A percentile compares a stretch with the other conserved stretches of the same genome.
Conservation (phyloP, 2,329 filamentous ascomycete species). For the Daldinia sp. region DNA sequence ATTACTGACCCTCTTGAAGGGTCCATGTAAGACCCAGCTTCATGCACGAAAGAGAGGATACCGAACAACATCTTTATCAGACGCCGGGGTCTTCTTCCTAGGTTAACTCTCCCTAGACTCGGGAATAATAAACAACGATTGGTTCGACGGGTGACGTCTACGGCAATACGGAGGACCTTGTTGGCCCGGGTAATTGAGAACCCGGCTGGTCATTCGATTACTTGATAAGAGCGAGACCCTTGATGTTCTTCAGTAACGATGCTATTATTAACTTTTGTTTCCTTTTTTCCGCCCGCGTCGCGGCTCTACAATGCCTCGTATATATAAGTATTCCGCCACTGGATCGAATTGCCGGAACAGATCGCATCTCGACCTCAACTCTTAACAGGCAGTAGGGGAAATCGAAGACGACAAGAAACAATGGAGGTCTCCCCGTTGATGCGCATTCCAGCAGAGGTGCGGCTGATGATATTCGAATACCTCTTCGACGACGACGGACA, state of each 20-base stretch:
- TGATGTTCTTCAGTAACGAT: not conserved
- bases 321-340: not conserved
- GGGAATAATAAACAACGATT: not conserved
- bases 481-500: slow-evolving; percentile 54
- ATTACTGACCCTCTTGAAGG: not conserved
- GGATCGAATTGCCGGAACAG: not conserved
- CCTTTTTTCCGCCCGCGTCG: not conserved
- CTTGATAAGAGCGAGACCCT: not conserved
- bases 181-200: slow-evolving; percentile 30
- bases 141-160: not conserved
- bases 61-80: not conserved
- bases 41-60: not conserved
- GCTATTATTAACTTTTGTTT: slow-evolving; percentile 2
- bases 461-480: slow-evolving; percentile 54
- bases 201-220: slow-evolving; percentile 26
- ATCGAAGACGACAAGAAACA: not conserved
- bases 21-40: not conserved
- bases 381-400: not conserved
- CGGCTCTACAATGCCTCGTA: not conserved
- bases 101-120: not conserved
- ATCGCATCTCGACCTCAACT: not conserved
- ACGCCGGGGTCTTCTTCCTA: not conserved
- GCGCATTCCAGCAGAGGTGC: slow-evolving; percentile 53
- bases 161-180: slow-evolving; percentile 25
- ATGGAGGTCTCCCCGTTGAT: slow-evolving; percentile 43